Base-by-base conservation (phyloP, 2,329 filamentous ascomycete species). In the Trichocomaceae sp. region DNA sequence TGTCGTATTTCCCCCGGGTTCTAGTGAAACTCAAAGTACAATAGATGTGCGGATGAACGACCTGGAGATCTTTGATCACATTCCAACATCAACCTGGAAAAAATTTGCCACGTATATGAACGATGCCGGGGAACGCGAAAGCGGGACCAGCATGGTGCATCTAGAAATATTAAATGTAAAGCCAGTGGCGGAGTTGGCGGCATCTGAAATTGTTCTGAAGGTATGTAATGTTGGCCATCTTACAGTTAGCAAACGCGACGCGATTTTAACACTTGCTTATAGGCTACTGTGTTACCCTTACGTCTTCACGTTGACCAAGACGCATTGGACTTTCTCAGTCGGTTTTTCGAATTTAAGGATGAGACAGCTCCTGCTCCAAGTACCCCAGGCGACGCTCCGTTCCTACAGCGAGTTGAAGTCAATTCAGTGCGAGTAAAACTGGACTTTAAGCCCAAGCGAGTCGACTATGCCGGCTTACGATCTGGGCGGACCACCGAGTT, bases 261-360 rank as follows among this genome's bases (percentile, higher is more conserved):
- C 15, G 37, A 41, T 50, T 45, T 58, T 68, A 57, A 64, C 48
- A 22, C 19, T 7, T 39, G 6, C 55, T 5, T 63, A 35, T 35
- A 80, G 75, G 82, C 83, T 13, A 87, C 83, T 0, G 70, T 99
- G 17, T 78, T 97, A 29, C 93, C 93, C 1, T 75, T 99, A 26
- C 84, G 93, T 44, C 78, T 99, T 1, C 93, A 99, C 67, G 91
- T 99, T 33, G 93, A 99, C 65, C 93, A 99, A 71, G 93, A 99
- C 71, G 92, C 93, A 0, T 80, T 99, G 3, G 93, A 99, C 68
- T 99, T 99, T 67, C 88, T 99, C 66, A 95, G 88, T 1, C 84
- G 93, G 1, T 99, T 99, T 76, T 99, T 99, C 64, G 91, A 95
- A 64, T 99, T 99, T 78, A 95, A 96, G 66, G 90, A 96, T 62